These are phyloP conservation scores for Aspergillus pseudoglaucus DNA, from an alignment of 2,329 filamentous ascomycete species.

Conservation along the genomic window DNA sequence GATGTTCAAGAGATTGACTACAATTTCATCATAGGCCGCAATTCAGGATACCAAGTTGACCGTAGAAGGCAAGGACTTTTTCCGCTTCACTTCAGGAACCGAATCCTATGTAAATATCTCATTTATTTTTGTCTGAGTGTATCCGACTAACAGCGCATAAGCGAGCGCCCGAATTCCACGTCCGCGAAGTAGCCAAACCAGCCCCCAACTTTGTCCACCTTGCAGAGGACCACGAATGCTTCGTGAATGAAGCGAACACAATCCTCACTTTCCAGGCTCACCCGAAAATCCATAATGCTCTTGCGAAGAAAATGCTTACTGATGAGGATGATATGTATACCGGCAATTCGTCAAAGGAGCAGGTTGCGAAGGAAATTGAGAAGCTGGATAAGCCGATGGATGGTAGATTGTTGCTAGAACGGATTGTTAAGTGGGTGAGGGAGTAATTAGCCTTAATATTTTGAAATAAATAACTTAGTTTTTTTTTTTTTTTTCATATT, in stretches of 20 bases:
- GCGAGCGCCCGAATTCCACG: slow-evolving; percentile 38
- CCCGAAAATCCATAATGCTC: slow-evolving; percentile 36
- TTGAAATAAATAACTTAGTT: too few species aligned
- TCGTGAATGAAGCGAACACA: slow-evolving; percentile 33
- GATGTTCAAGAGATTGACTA: too few species aligned
- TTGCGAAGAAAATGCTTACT: slow-evolving; percentile 35
- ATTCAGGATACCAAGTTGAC: slow-evolving; percentile 29
- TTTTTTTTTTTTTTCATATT: too few species aligned
- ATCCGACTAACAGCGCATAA: slow-evolving; percentile 14
- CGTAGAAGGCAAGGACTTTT: slow-evolving; percentile 32
- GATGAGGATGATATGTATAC: slow-evolving; percentile 9
- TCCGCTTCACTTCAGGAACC: slow-evolving; percentile 15
- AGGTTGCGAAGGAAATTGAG: slow-evolving; percentile 1
- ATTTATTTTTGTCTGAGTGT: too few species aligned
- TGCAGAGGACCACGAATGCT: slow-evolving; percentile 34
- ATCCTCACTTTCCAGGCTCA: slow-evolving; percentile 44
- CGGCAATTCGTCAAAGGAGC: slow-evolving; percentile 1
- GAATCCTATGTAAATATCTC: slow-evolving; percentile 1
- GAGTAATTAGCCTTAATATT: too few species aligned
- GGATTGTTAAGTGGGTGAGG: slow-evolving; percentile 2
- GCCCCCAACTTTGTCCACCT: slow-evolving; percentile 31
- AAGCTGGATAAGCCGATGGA: slow-evolving; percentile 3
- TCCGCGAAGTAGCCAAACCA: slow-evolving; percentile 30
- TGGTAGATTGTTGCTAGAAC: slow-evolving; percentile 1
- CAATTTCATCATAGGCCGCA: slow-evolving; percentile 28